Conservation (phyloP, 306 rosid species). For the Prunus persica region DNA sequence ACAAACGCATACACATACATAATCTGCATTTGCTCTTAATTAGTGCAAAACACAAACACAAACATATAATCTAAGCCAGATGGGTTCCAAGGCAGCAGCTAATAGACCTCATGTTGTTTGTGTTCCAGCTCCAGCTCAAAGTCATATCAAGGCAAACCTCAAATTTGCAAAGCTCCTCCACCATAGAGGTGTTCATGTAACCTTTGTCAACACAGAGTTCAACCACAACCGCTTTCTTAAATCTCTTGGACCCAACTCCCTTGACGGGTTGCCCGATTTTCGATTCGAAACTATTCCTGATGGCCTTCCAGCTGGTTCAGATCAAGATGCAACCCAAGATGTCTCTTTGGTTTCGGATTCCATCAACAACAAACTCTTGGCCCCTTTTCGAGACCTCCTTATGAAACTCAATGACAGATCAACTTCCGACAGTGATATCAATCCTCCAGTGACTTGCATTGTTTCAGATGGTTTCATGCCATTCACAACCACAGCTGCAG, state of each 20-base stretch:
- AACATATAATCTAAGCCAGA: too few species aligned
- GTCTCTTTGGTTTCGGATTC: not conserved
- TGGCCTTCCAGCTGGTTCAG: not conserved
- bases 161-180: not conserved
- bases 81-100: not conserved
- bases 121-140: not conserved
- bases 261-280: too few species aligned
- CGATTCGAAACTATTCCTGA: too few species aligned
- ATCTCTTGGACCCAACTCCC: too few species aligned
- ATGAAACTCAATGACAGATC: not conserved
- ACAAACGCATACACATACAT: too few species aligned
- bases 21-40: too few species aligned
- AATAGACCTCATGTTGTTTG: not conserved
- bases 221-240: too few species aligned
- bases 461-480: conserved; percentile 6
- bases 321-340: not conserved
- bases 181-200: too few species aligned
- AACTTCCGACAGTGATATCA: too few species aligned
- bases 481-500: not conserved
- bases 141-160: not conserved
- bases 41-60: too few species aligned
- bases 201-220: too few species aligned
- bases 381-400: not conserved
- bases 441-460: not conserved
- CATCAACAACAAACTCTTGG: not conserved